Evolutionary conservation across 2,329 filamentous ascomycete species (phyloP).

Genomic region (Stachybotrys chartarum): DNA sequence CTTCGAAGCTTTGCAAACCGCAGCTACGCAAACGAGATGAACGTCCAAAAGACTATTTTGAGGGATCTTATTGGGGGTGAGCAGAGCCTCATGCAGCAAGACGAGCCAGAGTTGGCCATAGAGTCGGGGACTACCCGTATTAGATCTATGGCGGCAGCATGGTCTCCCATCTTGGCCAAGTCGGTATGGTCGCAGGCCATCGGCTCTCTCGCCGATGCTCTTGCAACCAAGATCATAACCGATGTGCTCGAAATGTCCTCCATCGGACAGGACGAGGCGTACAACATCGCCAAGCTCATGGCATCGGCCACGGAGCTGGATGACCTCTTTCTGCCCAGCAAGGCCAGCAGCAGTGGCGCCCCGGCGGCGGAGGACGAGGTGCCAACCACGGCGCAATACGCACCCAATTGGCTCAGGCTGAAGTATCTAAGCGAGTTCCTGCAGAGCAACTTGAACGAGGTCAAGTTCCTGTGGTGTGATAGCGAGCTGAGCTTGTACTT

Average conservation of each 20-base stretch:
- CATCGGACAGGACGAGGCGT: constrained; percentile 58
- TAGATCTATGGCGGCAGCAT: constrained; percentile 44
- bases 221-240: constrained; percentile 51
- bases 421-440: constrained; percentile 59
- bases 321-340: constrained; percentile 48
- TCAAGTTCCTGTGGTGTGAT: constrained; percentile 57
- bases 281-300: constrained; percentile 53
- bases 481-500: constrained; percentile 61
- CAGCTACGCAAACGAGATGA: constrained; percentile 55
- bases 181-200: constrained; percentile 58
- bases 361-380: constrained; percentile 29
- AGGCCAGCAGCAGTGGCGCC: constrained; percentile 16
- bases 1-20: constrained; percentile 54
- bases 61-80: constrained; percentile 53
- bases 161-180: constrained; percentile 50
- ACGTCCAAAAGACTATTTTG: constrained; percentile 53
- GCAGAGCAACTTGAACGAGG: constrained; percentile 59
- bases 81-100: constrained; percentile 53
- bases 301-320: constrained; percentile 50
- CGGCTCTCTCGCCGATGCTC: constrained; percentile 50
- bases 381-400: constrained; percentile 53
- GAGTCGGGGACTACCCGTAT: constrained; percentile 47
- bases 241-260: constrained; percentile 56
- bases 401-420: constrained; percentile 54
- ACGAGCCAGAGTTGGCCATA: constrained; percentile 44